Conservation (phyloP, 768 basidiomycete species). For the Nidularia pulvinata region DNA sequence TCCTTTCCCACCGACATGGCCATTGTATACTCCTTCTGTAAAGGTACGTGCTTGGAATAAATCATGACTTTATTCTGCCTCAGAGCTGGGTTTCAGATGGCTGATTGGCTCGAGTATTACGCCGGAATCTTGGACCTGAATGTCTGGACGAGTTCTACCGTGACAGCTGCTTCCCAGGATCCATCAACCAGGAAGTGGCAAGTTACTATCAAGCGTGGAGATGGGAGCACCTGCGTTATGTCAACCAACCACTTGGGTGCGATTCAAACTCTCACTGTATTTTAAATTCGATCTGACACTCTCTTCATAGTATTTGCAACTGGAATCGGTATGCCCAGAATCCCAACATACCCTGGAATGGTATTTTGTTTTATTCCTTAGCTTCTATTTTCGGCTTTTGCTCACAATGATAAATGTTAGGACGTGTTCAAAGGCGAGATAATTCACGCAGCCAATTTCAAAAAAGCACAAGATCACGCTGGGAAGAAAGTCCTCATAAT, state of each 20-base stretch:
- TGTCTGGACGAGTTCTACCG: conserved; percentile 39
- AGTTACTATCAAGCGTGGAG: conserved; percentile 33
- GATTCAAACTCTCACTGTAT: neutral
- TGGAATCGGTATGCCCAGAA: conserved; percentile 39
- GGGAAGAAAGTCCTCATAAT: conserved; percentile 52
- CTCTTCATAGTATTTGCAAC: conserved; percentile 41
- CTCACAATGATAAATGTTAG: conserved; percentile 5
- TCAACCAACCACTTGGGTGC: too few relatives aligned
- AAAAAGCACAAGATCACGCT: conserved; percentile 38
- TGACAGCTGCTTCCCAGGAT: neutral
- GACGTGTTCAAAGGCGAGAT: conserved; percentile 37
- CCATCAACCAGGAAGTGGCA: conserved; percentile 33
- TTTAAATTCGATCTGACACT: conserved; percentile 50
- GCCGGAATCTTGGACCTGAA: conserved; percentile 38
- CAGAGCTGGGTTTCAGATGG: conserved; percentile 18
- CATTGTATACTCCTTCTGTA: conserved; percentile 17
- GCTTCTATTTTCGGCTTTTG: too few relatives aligned
- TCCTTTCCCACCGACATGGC: conserved; percentile 33
- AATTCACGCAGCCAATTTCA: conserved; percentile 51
- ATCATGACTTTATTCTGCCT: too few relatives aligned
- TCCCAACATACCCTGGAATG: conserved; percentile 39
- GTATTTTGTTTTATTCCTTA: neutral
- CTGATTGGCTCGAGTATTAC: conserved; percentile 28
- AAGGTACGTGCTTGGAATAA: too few relatives aligned
- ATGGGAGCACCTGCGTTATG: conserved; percentile 15